phyloP scores from a whole-genome alignment of 2,329 filamentous ascomycete species.

The Penicillium sclerotigenum region DNA sequence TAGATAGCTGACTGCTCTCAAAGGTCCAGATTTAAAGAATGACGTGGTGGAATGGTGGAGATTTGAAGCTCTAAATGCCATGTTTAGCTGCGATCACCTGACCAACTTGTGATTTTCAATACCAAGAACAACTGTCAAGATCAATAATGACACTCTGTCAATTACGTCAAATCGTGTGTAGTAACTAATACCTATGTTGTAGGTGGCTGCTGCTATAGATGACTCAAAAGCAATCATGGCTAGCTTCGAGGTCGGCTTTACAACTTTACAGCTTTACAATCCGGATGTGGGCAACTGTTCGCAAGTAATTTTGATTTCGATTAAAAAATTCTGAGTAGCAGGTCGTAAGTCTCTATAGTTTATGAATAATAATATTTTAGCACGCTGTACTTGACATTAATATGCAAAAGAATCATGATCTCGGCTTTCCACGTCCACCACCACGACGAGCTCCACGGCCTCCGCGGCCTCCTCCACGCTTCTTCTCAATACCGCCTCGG shows the following conservation, averaged over 20 bases:
- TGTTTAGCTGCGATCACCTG: slow-evolving; percentile 8
- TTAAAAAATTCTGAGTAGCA: slow-evolving; percentile 3
- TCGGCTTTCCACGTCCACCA: slow-evolving; percentile 11
- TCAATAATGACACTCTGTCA: slow-evolving; percentile 9
- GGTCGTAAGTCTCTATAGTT: slow-evolving; percentile 5
- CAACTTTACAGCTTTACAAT: background rate
- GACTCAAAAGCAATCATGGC: background rate
- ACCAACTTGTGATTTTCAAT: background rate
- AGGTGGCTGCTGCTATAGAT: background rate
- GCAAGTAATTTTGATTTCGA: background rate
- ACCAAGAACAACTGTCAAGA: slow-evolving; percentile 7
- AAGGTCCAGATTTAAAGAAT: background rate
- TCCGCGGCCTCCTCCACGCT: slow-evolving; percentile 16
- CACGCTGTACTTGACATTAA: background rate
- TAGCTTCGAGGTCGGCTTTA: background rate
- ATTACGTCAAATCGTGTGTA: background rate
- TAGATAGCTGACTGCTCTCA: background rate
- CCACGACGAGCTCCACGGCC: slow-evolving; percentile 15
- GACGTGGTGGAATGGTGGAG: background rate
- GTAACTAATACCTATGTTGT: background rate
- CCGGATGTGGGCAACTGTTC: background rate
- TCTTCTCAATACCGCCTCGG: slow-evolving; percentile 22
- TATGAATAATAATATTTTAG: background rate
- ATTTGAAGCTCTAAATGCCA: slow-evolving; percentile 3
- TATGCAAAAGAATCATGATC: slow-evolving; percentile 4